Conservation (phyloP, 257 asterid species). For the Solanum chiquidenum region DNA sequence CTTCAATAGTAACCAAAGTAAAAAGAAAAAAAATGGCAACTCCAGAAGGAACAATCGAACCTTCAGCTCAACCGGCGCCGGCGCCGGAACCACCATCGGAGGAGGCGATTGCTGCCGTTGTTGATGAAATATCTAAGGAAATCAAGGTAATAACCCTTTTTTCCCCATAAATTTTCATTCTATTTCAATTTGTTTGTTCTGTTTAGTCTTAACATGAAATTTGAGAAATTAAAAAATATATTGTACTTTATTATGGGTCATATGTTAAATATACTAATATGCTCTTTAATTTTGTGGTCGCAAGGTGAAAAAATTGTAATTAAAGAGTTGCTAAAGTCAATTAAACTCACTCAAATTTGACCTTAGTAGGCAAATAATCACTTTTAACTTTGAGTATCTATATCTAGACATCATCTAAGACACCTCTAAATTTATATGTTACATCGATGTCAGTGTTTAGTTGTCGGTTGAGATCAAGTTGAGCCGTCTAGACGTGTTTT, state of each 20-base stretch:
- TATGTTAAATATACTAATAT: too few species aligned
- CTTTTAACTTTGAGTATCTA: neutral
- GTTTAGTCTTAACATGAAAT: neutral
- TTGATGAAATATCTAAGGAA: neutral
- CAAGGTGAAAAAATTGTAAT: neutral
- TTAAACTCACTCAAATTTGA: neutral
- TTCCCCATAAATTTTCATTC: accelerated
- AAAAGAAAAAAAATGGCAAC: neutral
- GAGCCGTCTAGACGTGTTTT: neutral
- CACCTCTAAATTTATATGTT: neutral
- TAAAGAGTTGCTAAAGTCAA: neutral
- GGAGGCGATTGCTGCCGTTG: neutral
- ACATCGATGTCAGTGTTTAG: neutral
- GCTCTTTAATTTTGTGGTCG: neutral
- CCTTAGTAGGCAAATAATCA: neutral
- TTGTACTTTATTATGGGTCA: neutral
- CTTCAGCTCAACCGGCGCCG: neutral
- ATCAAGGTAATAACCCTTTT: neutral
- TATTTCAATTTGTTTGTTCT: neutral
- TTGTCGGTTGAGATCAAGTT: too few species aligned
- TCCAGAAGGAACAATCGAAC: neutral
- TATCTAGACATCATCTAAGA: neutral
- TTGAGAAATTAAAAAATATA: too few species aligned
- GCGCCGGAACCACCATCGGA: neutral
- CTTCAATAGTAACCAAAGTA: neutral